Evolutionary conservation across 2,329 filamentous ascomycete species (phyloP).

Genomic region (Westerdykella sp.): DNA sequence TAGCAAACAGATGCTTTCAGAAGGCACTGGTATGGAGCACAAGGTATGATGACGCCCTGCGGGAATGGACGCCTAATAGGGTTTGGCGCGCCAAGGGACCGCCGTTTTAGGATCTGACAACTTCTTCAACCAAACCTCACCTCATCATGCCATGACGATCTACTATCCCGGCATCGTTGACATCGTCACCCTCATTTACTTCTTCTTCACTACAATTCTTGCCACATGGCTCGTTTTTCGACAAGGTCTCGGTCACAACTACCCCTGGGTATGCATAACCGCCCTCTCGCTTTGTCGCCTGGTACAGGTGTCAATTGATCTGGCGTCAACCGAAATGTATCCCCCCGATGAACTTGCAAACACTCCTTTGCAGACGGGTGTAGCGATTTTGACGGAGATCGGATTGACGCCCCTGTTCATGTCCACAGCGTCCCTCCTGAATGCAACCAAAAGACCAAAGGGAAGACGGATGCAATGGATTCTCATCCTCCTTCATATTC

Average conservation of each 20-base stretch:
- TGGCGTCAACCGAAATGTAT: conserved; percentile 28
- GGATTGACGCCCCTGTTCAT: conserved; percentile 33
- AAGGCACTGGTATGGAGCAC: no score
- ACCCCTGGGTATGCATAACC: conserved; percentile 31
- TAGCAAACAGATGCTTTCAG: no score
- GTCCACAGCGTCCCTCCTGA: conserved; percentile 30
- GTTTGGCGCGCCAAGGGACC: no score
- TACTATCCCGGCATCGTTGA: conserved; percentile 27
- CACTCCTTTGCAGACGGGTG: conserved; percentile 26
- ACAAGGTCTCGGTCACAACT: conserved; percentile 29
- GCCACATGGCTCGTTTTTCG: conserved; percentile 25
- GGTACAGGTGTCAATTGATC: conserved; percentile 30
- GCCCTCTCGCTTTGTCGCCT: conserved; percentile 29
- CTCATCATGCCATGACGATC: conserved; percentile 3
- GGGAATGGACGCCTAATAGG: no score
- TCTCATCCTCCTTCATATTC: conserved; percentile 27
- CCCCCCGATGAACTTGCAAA: conserved; percentile 17
- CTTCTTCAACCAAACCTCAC: no score
- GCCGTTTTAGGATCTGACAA: no score
- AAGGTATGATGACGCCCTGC: no score
- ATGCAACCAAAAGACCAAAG: conserved; percentile 29
- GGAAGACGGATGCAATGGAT: conserved; percentile 36
- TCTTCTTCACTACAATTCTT: conserved; percentile 25
- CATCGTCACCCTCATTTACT: conserved; percentile 29
- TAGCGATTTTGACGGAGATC: conserved; percentile 33